phyloP scores from a whole-genome alignment of 768 basidiomycete species.

The Macrolepiota albuminosa region DNA sequence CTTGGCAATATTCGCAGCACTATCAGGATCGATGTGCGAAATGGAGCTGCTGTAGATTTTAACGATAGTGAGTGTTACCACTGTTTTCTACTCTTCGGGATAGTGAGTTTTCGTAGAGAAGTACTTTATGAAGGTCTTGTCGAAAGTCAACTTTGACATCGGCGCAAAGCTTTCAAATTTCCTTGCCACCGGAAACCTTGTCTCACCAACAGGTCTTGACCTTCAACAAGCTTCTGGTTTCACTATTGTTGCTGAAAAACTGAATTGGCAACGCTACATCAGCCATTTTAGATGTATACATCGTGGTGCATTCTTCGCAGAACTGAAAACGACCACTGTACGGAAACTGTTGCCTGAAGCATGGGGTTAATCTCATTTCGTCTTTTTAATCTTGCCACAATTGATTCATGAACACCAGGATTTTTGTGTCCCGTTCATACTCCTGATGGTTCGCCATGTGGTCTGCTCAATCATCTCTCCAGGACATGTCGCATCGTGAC shows the following conservation, averaged over 20 bases:
- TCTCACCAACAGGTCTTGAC: conserved; percentile 93
- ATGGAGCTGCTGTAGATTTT: conserved; percentile 81
- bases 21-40: conserved; percentile 70
- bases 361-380: conserved; percentile 66
- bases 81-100: not conserved
- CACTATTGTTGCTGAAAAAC: conserved; percentile 97
- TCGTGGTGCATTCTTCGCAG: conserved; percentile 98
- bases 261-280: conserved; percentile 98
- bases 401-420: conserved; percentile 38
- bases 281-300: conserved; percentile 98
- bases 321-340: conserved; percentile 96
- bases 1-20: conserved; percentile 67
- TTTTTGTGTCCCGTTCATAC: conserved; percentile 99
- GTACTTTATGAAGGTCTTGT: conserved; percentile 73
- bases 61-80: conserved; percentile 63
- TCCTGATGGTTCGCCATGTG: conserved; percentile 96
- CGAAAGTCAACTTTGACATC: conserved; percentile 86
- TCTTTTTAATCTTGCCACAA: not conserved
- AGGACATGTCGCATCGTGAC: conserved; percentile 92
- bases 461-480: conserved; percentile 94
- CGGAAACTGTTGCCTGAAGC: conserved; percentile 95
- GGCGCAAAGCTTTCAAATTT: conserved; percentile 89
- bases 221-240: conserved; percentile 98
- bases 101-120: conserved; percentile 43
- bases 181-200: conserved; percentile 93